Evolutionary conservation across 1,139 yeast genomes (phyloP).

Genomic region (Yamadazyma triangularis): DNA sequence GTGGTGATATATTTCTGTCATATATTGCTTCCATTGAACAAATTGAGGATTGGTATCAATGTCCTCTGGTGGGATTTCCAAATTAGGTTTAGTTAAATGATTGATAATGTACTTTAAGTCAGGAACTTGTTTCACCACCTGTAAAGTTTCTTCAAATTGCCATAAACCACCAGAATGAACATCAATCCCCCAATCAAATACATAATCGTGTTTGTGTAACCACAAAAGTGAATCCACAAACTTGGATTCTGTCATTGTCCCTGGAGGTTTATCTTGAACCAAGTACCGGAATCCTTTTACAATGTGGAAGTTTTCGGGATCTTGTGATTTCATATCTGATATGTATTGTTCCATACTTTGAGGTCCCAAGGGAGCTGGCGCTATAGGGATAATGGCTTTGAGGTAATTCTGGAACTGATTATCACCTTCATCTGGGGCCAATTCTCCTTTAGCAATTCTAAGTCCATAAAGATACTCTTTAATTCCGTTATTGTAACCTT

Average conservation of each 20-base stretch:
- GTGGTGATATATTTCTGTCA: conserved; percentile 14
- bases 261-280: conserved; percentile 34
- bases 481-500: conserved; percentile 11
- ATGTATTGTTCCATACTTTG: conserved; percentile 8
- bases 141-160: conserved; percentile 31
- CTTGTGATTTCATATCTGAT: conserved; percentile 6
- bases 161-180: conserved; percentile 29
- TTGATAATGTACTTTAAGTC: conserved; percentile 27
- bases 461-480: conserved; percentile 12
- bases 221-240: conserved; percentile 27
- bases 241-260: conserved; percentile 19
- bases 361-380: conserved; percentile 14
- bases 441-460: conserved; percentile 7
- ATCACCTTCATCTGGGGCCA: conserved; percentile 10
- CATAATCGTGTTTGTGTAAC: conserved; percentile 20
- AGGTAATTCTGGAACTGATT: conserved; percentile 6
- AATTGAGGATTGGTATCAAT: background rate
- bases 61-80: conserved; percentile 8
- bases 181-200: conserved; percentile 40
- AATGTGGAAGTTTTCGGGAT: conserved; percentile 5
- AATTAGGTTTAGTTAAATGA: conserved; percentile 37
- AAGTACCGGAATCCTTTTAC: conserved; percentile 35
- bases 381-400: conserved; percentile 15
- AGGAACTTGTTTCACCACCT: conserved; percentile 15
- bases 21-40: conserved; percentile 16